Conservation (phyloP, 192 early-diverging fungal species). For the Coemansia sp. region DNA sequence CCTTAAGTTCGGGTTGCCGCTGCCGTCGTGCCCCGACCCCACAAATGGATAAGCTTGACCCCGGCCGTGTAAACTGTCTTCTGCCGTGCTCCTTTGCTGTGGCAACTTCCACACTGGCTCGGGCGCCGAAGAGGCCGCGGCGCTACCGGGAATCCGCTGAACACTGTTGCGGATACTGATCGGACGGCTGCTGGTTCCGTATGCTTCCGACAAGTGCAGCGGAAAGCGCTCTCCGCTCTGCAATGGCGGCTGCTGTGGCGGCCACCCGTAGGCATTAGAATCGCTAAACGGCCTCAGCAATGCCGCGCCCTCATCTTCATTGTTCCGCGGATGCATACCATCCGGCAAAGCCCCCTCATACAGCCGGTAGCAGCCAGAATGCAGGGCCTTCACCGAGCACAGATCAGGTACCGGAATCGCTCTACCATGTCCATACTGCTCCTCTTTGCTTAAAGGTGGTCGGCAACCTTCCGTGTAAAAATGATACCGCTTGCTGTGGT, state of each 20-base stretch:
- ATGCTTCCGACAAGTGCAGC: slow-evolving; percentile 10
- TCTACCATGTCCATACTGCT: slow-evolving; percentile 3
- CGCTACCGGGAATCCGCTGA: slow-evolving; percentile 3
- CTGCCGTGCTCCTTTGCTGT: slow-evolving; percentile 6
- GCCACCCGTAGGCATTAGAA: slow-evolving; percentile 28
- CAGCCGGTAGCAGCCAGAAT: slow-evolving; percentile 52
- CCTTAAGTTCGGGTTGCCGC: neutral
- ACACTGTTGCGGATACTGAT: slow-evolving; percentile 4
- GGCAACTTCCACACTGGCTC: slow-evolving; percentile 29
- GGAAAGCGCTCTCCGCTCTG: slow-evolving; percentile 9
- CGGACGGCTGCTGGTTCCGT: slow-evolving; percentile 7
- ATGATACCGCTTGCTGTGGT: slow-evolving; percentile 43
- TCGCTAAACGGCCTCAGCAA: slow-evolving; percentile 20
- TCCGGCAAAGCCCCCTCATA: slow-evolving; percentile 42
- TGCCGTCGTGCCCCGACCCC: neutral
- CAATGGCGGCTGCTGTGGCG: slow-evolving; percentile 4
- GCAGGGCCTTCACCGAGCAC: slow-evolving; percentile 26
- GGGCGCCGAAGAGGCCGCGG: slow-evolving; percentile 44
- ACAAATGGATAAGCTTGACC: neutral
- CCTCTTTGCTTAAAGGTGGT: slow-evolving; percentile 13
- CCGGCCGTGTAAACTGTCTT: slow-evolving; percentile 3
- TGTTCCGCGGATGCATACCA: slow-evolving; percentile 6
- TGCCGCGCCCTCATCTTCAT: neutral
- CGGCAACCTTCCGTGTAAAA: slow-evolving; percentile 41
- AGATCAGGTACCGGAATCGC: slow-evolving; percentile 14